Percentiles rank a stretch among this genome's conserved stretches.
phyloP scores from a whole-genome alignment of 345 rosid genomes.

The Lagerstroemia speciosa region DNA sequence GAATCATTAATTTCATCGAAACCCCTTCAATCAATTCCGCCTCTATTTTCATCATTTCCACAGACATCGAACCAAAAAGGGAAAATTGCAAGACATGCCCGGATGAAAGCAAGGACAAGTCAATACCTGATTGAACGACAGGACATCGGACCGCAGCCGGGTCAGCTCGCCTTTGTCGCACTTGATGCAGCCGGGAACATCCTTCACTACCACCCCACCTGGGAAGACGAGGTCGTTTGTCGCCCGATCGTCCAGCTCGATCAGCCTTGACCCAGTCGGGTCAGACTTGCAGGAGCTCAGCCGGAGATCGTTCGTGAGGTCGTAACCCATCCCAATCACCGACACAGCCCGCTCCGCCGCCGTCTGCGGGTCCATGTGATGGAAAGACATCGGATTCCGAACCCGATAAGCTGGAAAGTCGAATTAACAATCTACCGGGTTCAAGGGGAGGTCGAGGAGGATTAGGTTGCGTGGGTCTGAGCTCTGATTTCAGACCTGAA shows the following conservation, averaged over 20 bases:
- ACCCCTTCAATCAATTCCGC: neutral
- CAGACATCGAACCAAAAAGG: neutral
- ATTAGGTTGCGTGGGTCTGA: neutral
- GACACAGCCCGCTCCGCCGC: slow-evolving; percentile 87
- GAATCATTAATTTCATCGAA: neutral
- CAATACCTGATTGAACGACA: slow-evolving; percentile 72
- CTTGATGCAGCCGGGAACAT: slow-evolving; percentile 58
- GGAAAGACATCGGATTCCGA: neutral
- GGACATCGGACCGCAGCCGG: slow-evolving; percentile 67
- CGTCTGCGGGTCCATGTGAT: slow-evolving; percentile 42
- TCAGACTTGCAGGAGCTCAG: slow-evolving; percentile 49
- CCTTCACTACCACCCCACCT: slow-evolving; percentile 56
- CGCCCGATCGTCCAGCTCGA: slow-evolving; percentile 36
- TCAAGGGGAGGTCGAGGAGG: neutral
- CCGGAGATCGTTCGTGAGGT: slow-evolving; percentile 50
- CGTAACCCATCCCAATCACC: slow-evolving; percentile 76
- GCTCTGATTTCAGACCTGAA: neutral
- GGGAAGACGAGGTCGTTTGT: slow-evolving; percentile 60
- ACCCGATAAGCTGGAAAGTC: neutral
- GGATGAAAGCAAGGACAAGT: neutral
- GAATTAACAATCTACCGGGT: neutral
- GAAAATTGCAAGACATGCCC: neutral
- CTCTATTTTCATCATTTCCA: neutral
- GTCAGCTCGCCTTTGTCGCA: slow-evolving; percentile 96
- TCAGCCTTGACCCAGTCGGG: slow-evolving; percentile 41